phyloP scores from a whole-genome alignment of 2,329 filamentous ascomycete genomes.

The Ophiostoma ulmi region DNA sequence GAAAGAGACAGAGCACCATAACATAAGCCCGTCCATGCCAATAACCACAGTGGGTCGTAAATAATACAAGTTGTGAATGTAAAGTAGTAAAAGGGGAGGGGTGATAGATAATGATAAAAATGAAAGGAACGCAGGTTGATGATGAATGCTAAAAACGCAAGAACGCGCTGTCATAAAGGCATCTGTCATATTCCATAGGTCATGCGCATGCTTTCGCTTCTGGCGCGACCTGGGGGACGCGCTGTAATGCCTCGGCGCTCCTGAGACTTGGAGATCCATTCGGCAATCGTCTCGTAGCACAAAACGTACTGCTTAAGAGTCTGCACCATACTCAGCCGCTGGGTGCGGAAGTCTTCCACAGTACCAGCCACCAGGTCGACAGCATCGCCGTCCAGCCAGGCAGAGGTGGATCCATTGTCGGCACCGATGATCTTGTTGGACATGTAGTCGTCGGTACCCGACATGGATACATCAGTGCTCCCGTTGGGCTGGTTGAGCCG shows the following conservation, averaged over 20 bases:
- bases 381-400: conserved; percentile 65
- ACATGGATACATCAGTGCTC: neutral
- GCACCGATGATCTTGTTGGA: neutral
- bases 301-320: conserved; percentile 88
- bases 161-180: neutral
- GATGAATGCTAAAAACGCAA: neutral
- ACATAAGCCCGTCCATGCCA: neutral
- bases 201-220: conserved; percentile 27
- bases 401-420: conserved; percentile 32
- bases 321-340: conserved; percentile 94
- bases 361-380: conserved; percentile 79
- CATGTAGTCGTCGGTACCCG: conserved; percentile 11
- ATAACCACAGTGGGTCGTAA: neutral
- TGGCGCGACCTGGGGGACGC: conserved; percentile 19
- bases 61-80: neutral
- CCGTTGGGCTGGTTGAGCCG: neutral
- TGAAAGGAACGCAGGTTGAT: neutral
- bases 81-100: neutral
- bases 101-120: neutral
- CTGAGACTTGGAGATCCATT: conserved; percentile 65
- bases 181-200: neutral
- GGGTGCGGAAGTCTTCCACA: conserved; percentile 82
- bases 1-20: neutral
- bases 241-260: conserved; percentile 31
- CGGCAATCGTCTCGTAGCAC: conserved; percentile 90